Conservation (phyloP, 805 yeast species). For the Candida palmyrensis region DNA sequence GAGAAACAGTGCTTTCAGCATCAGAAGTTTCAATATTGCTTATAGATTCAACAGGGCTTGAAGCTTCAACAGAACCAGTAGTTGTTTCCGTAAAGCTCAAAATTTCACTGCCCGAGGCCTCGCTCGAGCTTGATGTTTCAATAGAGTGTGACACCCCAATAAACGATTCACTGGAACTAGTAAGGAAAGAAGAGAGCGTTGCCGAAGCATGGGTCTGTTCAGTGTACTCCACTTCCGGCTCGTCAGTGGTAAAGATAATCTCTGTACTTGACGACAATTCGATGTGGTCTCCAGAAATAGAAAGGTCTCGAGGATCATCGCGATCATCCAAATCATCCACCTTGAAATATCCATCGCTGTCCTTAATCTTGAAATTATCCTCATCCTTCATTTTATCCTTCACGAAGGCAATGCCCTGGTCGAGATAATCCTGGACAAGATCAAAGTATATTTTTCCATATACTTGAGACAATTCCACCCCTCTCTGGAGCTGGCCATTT, state of each 20-base stretch:
- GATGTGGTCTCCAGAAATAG: conserved; percentile 4
- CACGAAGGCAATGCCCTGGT: conserved; percentile 16
- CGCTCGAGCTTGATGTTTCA: too few species aligned
- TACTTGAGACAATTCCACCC: conserved; percentile 13
- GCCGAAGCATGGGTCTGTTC: background rate
- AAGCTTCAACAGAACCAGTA: background rate
- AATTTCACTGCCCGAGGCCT: too few species aligned
- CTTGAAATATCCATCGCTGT: conserved; percentile 15
- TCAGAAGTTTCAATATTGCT: background rate
- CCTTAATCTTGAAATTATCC: conserved; percentile 17
- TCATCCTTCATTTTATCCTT: conserved; percentile 24
- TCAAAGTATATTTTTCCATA: conserved; percentile 10
- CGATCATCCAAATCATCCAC: conserved; percentile 16
- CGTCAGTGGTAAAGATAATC: background rate
- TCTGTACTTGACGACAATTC: background rate
- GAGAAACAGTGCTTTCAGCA: too few species aligned
- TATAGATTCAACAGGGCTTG: background rate
- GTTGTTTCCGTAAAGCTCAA: too few species aligned
- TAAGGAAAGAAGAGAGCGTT: too few species aligned
- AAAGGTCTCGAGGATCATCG: conserved; percentile 1
- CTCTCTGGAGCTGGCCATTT: conserved; percentile 27
- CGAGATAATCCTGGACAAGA: conserved; percentile 5
- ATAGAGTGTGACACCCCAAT: too few species aligned
- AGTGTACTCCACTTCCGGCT: background rate
- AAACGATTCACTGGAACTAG: too few species aligned